These are phyloP conservation scores for Podospora australis DNA, from an alignment of 495 filamentous ascomycete species.

Conservation along the genomic window DNA sequence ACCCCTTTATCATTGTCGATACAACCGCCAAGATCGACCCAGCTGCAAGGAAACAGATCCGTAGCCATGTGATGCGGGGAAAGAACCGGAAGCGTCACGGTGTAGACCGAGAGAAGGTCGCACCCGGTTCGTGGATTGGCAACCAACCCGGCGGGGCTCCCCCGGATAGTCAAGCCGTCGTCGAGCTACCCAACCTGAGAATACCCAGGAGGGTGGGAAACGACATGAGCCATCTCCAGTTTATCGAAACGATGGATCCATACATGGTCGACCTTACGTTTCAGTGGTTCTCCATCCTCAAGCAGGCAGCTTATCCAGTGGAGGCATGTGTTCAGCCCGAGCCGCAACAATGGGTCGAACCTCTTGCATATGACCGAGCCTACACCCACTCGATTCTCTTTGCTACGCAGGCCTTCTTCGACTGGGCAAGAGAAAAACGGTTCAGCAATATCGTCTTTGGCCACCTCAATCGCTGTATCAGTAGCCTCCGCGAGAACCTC, in stretches of 20 bases:
- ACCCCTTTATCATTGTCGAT: slow-evolving; percentile 15
- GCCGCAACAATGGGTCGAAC: slow-evolving; percentile 9
- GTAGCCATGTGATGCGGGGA: slow-evolving; percentile 23
- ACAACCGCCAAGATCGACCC: slow-evolving; percentile 12
- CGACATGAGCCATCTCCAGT: not conserved
- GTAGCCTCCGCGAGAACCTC: slow-evolving; percentile 10
- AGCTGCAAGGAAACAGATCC: slow-evolving; percentile 10
- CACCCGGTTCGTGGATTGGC: slow-evolving; percentile 12
- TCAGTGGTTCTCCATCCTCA: slow-evolving; percentile 10
- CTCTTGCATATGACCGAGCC: slow-evolving; percentile 12
- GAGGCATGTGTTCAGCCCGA: slow-evolving; percentile 9
- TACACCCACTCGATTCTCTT: slow-evolving; percentile 13
- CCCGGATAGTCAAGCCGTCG: not conserved
- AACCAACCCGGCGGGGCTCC: not conserved
- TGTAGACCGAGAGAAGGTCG: not conserved
- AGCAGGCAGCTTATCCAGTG: slow-evolving; percentile 8
- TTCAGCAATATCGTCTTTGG: slow-evolving; percentile 1
- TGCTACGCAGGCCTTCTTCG: slow-evolving; percentile 10
- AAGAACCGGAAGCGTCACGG: slow-evolving; percentile 14
- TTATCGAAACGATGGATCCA: not conserved
- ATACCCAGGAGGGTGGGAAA: slow-evolving; percentile 4
- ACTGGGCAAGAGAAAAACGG: not conserved
- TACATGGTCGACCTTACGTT: slow-evolving; percentile 1
- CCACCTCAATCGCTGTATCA: slow-evolving; percentile 10
- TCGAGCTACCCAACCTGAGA: not conserved